Evolutionary conservation across 1,284 basidiomycete species (phyloP).

Genomic region (Puccinia triticina): DNA sequence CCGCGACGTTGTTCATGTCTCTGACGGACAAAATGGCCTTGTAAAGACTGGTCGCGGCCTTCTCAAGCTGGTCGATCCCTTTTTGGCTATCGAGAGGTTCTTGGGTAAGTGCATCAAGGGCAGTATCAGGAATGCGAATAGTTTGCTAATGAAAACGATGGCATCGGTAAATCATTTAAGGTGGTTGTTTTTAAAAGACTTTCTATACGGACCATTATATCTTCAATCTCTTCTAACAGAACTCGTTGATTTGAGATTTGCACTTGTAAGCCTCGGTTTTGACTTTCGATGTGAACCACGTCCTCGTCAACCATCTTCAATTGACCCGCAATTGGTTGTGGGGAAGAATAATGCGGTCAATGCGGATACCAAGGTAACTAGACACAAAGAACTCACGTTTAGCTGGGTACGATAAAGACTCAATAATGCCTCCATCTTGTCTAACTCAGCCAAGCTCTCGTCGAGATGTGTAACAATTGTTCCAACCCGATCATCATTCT

Average conservation of each 20-base stretch:
- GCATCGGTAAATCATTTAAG: background rate
- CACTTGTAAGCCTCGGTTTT: conserved; percentile 94
- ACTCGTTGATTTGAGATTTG: conserved; percentile 93
- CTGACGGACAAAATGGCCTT: conserved; percentile 89
- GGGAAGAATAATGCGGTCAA: background rate
- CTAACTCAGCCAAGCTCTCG: conserved; percentile 58
- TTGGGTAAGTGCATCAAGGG: conserved; percentile 76
- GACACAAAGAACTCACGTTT: conserved; percentile 67
- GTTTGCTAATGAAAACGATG: conserved; percentile 70
- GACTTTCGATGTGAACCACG: conserved; percentile 91
- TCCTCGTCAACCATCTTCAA: conserved; percentile 85
- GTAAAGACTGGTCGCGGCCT: conserved; percentile 84
- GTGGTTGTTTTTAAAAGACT: background rate
- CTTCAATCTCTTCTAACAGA: conserved; percentile 77
- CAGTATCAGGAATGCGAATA: conserved; percentile 81
- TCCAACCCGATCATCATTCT: conserved; percentile 52
- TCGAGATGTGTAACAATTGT: conserved; percentile 54
- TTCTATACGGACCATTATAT: conserved; percentile 70
- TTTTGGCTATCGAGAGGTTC: conserved; percentile 77
- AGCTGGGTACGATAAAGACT: conserved; percentile 91
- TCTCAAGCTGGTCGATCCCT: conserved; percentile 78
- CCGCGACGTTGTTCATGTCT: conserved; percentile 76
- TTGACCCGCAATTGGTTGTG: background rate
- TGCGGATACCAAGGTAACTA: conserved; percentile 3
- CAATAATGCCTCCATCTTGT: conserved; percentile 64